A percentile compares a stretch with the other conserved stretches of the same genome.
Conservation (phyloP, 345 rosid genomes). For the Conringia planisiliqua region DNA sequence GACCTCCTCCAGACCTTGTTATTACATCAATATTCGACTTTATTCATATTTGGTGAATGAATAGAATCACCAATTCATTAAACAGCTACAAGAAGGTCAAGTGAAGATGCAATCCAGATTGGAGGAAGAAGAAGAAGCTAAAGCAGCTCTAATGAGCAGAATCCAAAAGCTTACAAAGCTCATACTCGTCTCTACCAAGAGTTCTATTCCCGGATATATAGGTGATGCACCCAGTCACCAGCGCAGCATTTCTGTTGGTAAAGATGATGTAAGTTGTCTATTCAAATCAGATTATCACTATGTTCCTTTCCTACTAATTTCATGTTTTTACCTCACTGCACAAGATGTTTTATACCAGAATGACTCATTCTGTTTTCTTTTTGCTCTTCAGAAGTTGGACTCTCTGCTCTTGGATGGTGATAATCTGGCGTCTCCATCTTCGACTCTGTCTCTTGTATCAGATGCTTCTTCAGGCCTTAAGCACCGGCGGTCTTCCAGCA, state of each 20-base stretch:
- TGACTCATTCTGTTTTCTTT: slow-evolving; percentile 14
- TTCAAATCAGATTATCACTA: slow-evolving; percentile 24
- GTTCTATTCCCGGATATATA: slow-evolving; percentile 65
- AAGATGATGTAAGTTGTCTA: slow-evolving; percentile 65
- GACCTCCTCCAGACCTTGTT: background rate
- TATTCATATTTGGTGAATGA: slow-evolving; percentile 1
- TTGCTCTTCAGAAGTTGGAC: slow-evolving; percentile 55
- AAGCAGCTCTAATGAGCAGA: slow-evolving; percentile 99
- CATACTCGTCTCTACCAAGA: slow-evolving; percentile 96
- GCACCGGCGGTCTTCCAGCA: slow-evolving; percentile 71
- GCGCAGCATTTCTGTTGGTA: slow-evolving; percentile 60
- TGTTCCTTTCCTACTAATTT: slow-evolving; percentile 3
- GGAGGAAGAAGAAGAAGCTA: slow-evolving; percentile 99
- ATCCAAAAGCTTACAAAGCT: slow-evolving; percentile 97
- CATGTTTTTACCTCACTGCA: background rate
- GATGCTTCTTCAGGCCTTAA: slow-evolving; percentile 56
- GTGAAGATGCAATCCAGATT: slow-evolving; percentile 99
- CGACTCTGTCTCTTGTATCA: slow-evolving; percentile 41
- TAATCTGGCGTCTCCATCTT: slow-evolving; percentile 48
- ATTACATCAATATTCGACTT: background rate
- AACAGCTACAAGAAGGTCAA: slow-evolving; percentile 97
- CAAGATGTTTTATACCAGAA: slow-evolving; percentile 1
- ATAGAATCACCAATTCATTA: slow-evolving; percentile 15
- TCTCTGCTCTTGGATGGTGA: slow-evolving; percentile 58
- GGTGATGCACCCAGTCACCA: slow-evolving; percentile 66